A percentile compares a stretch with the other conserved stretches of the same genome.
phyloP scores from a whole-genome alignment of 805 yeast genomes.

The Pichia kluyveri region DNA sequence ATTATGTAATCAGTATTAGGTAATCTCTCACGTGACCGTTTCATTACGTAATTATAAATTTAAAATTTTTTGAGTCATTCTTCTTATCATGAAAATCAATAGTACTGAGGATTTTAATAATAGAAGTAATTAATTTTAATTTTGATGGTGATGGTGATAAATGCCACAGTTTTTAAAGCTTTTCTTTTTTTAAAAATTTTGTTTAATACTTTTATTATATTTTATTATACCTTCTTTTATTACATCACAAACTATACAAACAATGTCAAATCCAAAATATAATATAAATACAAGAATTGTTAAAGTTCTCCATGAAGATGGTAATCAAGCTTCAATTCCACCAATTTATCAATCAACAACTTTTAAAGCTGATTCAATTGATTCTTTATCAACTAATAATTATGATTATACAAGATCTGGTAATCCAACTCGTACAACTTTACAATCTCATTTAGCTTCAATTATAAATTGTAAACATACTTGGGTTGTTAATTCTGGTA shows the following conservation, averaged over 20 bases:
- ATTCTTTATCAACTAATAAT: slow-evolving; percentile 54
- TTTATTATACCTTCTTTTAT: no score
- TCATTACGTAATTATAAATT: no score
- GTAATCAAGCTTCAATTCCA: slow-evolving; percentile 70
- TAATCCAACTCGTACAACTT: slow-evolving; percentile 79
- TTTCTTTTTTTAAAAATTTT: no score
- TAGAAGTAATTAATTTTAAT: no score
- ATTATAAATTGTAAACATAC: slow-evolving; percentile 72
- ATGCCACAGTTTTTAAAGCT: no score
- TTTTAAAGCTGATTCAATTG: slow-evolving; percentile 68
- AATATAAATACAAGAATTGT: slow-evolving; percentile 54
- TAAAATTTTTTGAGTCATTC: no score
- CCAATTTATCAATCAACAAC: slow-evolving; percentile 95
- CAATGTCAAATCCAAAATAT: neutral
- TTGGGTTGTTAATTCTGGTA: slow-evolving; percentile 82
- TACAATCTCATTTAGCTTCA: slow-evolving; percentile 70
- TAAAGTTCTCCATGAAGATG: slow-evolving; percentile 51
- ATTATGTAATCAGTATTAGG: no score
- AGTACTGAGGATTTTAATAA: no score
- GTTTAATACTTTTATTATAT: no score
- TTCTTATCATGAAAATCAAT: no score
- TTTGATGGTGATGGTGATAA: no score
- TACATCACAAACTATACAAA: no score
- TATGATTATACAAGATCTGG: slow-evolving; percentile 89
- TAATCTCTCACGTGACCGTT: neutral